phyloP scores from a whole-genome alignment of 164 flowering plant species.

The Annona squamosa region DNA sequence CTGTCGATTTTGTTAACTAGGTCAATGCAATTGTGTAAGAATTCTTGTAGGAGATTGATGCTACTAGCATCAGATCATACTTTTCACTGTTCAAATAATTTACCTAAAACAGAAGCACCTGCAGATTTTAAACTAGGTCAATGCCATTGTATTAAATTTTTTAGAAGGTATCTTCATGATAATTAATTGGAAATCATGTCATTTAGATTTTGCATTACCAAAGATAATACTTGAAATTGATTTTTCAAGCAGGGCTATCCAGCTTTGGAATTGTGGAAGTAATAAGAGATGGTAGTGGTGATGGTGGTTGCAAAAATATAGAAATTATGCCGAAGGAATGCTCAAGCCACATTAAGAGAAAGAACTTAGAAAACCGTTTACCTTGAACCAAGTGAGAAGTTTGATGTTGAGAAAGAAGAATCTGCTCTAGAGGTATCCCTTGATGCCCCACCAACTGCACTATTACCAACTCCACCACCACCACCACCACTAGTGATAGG shows the following conservation, averaged over 20 bases:
- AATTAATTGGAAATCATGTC: background rate
- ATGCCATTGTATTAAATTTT: too few relatives aligned
- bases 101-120: too few relatives aligned
- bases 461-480: conserved; percentile 78
- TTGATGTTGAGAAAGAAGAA: conserved; percentile 55
- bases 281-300: background rate
- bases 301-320: background rate
- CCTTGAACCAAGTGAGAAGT: conserved; percentile 64
- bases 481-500: conserved; percentile 55
- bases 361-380: conserved; percentile 9
- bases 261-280: background rate
- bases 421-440: conserved; percentile 72
- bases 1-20: too few relatives aligned
- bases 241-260: background rate
- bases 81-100: too few relatives aligned
- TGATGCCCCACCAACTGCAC: conserved; percentile 58
- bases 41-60: too few relatives aligned
- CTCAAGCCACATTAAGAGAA: background rate
- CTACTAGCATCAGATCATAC: too few relatives aligned
- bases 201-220: background rate
- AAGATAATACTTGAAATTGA: background rate
- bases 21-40: too few relatives aligned
- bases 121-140: too few relatives aligned
- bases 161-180: too few relatives aligned
- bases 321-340: background rate